phyloP scores from a whole-genome alignment of 148 eudicot genomes.

The Rhododendron molle region DNA sequence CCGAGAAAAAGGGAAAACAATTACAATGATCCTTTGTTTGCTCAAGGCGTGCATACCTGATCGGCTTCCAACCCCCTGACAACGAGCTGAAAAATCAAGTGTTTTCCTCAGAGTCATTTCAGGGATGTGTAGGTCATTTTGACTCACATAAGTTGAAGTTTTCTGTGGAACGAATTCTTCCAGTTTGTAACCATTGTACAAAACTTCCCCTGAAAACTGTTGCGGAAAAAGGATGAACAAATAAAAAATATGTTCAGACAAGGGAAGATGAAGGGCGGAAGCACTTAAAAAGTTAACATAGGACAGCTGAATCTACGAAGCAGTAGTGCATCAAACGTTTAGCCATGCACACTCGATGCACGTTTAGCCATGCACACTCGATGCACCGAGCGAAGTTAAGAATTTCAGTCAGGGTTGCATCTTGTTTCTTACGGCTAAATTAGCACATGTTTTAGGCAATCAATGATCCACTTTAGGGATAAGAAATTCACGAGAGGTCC shows the following conservation, averaged over 20 bases:
- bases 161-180: slow-evolving; percentile 68
- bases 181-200: slow-evolving; percentile 67
- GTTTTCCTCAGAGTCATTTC: slow-evolving; percentile 82
- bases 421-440: neutral
- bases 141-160: slow-evolving; percentile 71
- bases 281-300: neutral
- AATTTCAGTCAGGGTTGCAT: neutral
- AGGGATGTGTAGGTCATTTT: slow-evolving; percentile 68
- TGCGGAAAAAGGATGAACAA: neutral
- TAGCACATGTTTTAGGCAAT: neutral
- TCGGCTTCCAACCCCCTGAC: slow-evolving; percentile 77
- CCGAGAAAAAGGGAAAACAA: neutral
- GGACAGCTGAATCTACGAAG: neutral
- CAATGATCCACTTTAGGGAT: neutral
- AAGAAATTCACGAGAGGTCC: neutral
- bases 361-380: neutral
- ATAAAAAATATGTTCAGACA: neutral
- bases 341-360: neutral
- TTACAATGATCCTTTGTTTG: neutral
- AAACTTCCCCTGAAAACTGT: slow-evolving; percentile 54
- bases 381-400: neutral
- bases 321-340: neutral
- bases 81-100: slow-evolving; percentile 69
- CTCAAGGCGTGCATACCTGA: slow-evolving; percentile 36
- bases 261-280: neutral